These are phyloP conservation scores for Trichophyton mentagrophytes DNA, from an alignment of 2,329 filamentous ascomycete species.

Conservation along the genomic window DNA sequence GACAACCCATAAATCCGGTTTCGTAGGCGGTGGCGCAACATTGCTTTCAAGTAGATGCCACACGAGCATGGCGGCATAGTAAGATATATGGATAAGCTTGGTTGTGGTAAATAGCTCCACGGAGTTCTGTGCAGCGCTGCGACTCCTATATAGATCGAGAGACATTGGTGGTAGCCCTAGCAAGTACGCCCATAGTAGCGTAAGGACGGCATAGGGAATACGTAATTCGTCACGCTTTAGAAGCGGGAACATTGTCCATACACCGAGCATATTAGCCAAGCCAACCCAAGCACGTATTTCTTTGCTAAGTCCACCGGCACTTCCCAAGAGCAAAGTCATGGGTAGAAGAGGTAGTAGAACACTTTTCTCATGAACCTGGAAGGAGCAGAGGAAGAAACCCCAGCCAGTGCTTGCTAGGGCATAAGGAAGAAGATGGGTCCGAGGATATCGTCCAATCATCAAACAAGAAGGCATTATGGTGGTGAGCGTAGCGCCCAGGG, in stretches of 20 bases:
- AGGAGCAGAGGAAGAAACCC: slow-evolving; percentile 96
- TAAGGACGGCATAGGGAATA: slow-evolving; percentile 74
- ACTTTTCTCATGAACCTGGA: slow-evolving; percentile 97
- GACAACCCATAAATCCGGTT: slow-evolving; percentile 92
- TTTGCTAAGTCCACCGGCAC: slow-evolving; percentile 62
- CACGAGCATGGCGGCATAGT: slow-evolving; percentile 62
- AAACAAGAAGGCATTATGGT: slow-evolving; percentile 69
- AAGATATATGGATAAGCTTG: slow-evolving; percentile 60
- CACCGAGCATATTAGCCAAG: slow-evolving; percentile 81
- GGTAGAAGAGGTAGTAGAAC: slow-evolving; percentile 83
- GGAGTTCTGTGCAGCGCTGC: slow-evolving; percentile 20
- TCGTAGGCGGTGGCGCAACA: slow-evolving; percentile 54
- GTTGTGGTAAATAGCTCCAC: slow-evolving; percentile 38
- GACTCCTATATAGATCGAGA: slow-evolving; percentile 51
- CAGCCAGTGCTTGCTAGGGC: slow-evolving; percentile 76
- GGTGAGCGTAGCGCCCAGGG: slow-evolving; percentile 59
- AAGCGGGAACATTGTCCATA: slow-evolving; percentile 89
- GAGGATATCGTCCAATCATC: slow-evolving; percentile 65
- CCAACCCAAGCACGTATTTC: slow-evolving; percentile 79
- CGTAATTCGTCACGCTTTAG: slow-evolving; percentile 71
- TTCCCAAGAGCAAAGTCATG: slow-evolving; percentile 77
- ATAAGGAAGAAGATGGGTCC: slow-evolving; percentile 62
- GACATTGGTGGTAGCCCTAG: slow-evolving; percentile 73
- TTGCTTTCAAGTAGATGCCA: slow-evolving; percentile 72
- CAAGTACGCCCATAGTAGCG: slow-evolving; percentile 80